A percentile compares a stretch with the other conserved stretches of the same genome.
Evolutionary conservation across 176 grass and related monocot species (phyloP).

Genomic region (Dactylis glomerata): DNA sequence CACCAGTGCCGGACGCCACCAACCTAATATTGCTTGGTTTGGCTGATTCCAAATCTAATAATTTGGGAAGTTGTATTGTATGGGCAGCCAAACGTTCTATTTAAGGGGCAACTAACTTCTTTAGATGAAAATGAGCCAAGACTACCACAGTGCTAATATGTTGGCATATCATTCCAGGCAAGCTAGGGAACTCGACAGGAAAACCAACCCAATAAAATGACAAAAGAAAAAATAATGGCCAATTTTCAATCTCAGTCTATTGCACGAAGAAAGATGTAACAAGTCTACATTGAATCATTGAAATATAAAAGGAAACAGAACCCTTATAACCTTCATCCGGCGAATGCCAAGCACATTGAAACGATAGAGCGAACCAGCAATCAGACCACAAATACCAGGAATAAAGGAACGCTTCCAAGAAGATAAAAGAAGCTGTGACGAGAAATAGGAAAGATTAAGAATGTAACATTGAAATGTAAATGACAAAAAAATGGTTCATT

Average conservation of each 20-base stretch:
- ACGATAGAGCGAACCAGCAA: conserved; percentile 78
- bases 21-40: conserved; percentile 17
- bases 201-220: conserved; percentile 14
- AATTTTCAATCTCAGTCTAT: neutral
- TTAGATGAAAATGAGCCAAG: neutral
- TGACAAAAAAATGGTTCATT: conserved; percentile 23
- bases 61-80: conserved; percentile 1
- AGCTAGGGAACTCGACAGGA: neutral
- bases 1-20: neutral
- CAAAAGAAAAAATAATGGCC: neutral
- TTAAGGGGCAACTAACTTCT: neutral
- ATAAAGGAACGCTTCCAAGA: conserved; percentile 80
- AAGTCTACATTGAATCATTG: neutral
- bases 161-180: conserved; percentile 12
- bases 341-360: conserved; percentile 72
- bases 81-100: neutral
- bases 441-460: conserved; percentile 16
- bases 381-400: conserved; percentile 82
- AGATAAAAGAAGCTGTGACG: conserved; percentile 82
- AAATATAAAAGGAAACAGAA: neutral
- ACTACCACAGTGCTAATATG: conserved; percentile 1
- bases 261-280: neutral
- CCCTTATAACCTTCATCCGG: conserved; percentile 57
- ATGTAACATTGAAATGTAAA: conserved; percentile 16
- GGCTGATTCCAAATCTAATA: conserved; percentile 28